Evolutionary conservation across 164 flowering plant genomes (phyloP), one percentile per base, ranked within the genome.

Genomic region (Santalum album): DNA sequence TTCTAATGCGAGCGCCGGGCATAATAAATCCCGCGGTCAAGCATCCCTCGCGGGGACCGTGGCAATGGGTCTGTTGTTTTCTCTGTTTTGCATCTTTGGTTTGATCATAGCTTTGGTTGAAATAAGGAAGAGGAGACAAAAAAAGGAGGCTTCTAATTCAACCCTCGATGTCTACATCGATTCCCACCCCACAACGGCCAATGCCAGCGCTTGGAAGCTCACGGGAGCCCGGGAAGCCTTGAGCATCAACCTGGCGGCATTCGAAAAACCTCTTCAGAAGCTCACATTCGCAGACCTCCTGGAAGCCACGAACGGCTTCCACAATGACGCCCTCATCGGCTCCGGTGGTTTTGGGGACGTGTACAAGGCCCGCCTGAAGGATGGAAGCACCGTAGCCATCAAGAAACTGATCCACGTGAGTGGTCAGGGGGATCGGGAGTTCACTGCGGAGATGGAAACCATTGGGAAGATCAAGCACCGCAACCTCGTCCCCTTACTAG

Each of bases 401-500:
- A 94, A 94, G 82, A 90, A 90, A 53, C 77, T 94, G 45, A 90
- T 84, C 34, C 96, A 94, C 40, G 57, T 87, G 1, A 90, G 95
- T 24, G 96, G 97, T 2, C 97, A 90, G 56, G 99, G 99, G 0
- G 97, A 94, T 47, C 69, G 97, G 3, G 99, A 94, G 54, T 94
- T 94, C 89, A 90, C 87, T 1, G 96, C 97, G 10, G 99, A 94
- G 66, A 87, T 94, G 97, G 99, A 94, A 54, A 94, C 97, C 15
- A 94, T 90, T 22, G 97, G 99, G 25, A 90, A 83, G 59, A 80
- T 94, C 62, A 94, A 90, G 65, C 99, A 94, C 70, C 65, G 95
- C 34, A 94, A 94, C 69, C 89, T 94, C 16, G 97, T 94, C 1
- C 90, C 96, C 1, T 81, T 94, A 12, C 66, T 90, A 56, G 99